Base-by-base conservation (phyloP, 2,329 filamentous ascomycete genomes). In the Byssochlamys sp. region DNA sequence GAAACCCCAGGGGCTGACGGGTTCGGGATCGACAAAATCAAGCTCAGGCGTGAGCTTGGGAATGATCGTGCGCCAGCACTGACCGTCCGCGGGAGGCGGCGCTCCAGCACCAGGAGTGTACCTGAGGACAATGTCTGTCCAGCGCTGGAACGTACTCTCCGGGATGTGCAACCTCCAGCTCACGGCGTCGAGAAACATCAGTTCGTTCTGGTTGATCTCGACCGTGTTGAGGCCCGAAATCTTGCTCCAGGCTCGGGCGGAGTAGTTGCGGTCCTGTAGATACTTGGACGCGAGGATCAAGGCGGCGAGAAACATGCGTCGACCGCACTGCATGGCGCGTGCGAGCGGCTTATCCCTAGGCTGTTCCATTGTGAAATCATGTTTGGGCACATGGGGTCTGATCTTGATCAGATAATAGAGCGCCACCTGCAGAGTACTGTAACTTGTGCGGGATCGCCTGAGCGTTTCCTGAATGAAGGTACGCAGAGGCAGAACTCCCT, bases 381-480 rank as follows among this genome's bases (percentile, higher is more conserved):
- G 83, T 63, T 83, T 85, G 12, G 91, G 91, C 55, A 99, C 85
- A 74, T 91, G 89, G 25, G 89, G 84, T 78, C 95, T 95, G 73
- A 99, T 91, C 66, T 97, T 82, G 68, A 99, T 87, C 68, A 99
- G 78, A 72, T 99, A 99, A 74, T 96, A 99, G 61, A 99, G 80
- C 27, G 94, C 92, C 60, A 99, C 94, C 76, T 97, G 94, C 56
- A 99, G 79, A 29, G 94, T 99, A 59, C 92, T 97, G 77, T 96
- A 99, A 77, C 91, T 96, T 50, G 94, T 96, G 67, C 92, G 87
- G 60, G 94, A 99, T 67, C 94, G 86, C 66, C 91, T 89, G 63
- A 99, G 81, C 24, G 94, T 97, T 80, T 97, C 94, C 75, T 97
- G 91, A 67, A 99, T 97, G 72, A 97, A 99, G 56, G 88, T 95